Evolutionary conservation across 2,329 filamentous ascomycete species (phyloP), one percentile per base, ranked within the genome.

Genomic region (Aspergillus texensis): DNA sequence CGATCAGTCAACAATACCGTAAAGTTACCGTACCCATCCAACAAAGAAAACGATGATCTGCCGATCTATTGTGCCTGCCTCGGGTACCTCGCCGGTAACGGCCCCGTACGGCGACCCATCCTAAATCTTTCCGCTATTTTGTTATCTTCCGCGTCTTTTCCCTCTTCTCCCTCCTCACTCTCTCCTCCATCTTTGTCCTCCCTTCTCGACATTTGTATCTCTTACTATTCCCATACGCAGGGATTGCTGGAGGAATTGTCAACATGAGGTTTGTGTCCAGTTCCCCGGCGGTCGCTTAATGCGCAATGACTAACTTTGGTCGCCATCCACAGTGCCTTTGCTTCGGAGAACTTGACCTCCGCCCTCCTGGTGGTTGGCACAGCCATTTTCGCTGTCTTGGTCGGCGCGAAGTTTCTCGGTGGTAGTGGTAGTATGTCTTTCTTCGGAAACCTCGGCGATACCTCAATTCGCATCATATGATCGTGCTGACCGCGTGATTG

Each of bases 321-420:
- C 62, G 60, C 62, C 64, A 58, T 61, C 53, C 58, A 39, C 64
- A 75, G 72, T 68, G 67, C 72, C 66, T 65, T 74, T 61, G 78
- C 78, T 36, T 66, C 72, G 57, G 74, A 88, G 72, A 92, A 90
- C 75, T 80, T 94, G 75, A 88, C 93, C 79, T 90, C 89, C n/a
- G 88, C 85, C 64, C 86, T 97, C 41, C 81, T 97, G 64, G 82
- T 97, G 64, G 79, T 93, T 58, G 93, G 92, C 71, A 89, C 88
- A 50, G 84, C 88, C 66, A 90, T 96, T 72, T 83, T 93, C 71
- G 77, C 90, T 39, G 78, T 86, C 14, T 79, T 97, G 45, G 89
- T 89, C 63, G 85, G 84, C 58, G 89, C 86, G 77, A 95, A 94
- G 81, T 85, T 93, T 75, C 89, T 84, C 71, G 87, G 86, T 75